Percentiles rank a stretch among this genome's conserved stretches.
These are phyloP conservation scores for Hyaloscypha finlandica DNA, from an alignment of 495 filamentous ascomycete species.

Conservation along the genomic window DNA sequence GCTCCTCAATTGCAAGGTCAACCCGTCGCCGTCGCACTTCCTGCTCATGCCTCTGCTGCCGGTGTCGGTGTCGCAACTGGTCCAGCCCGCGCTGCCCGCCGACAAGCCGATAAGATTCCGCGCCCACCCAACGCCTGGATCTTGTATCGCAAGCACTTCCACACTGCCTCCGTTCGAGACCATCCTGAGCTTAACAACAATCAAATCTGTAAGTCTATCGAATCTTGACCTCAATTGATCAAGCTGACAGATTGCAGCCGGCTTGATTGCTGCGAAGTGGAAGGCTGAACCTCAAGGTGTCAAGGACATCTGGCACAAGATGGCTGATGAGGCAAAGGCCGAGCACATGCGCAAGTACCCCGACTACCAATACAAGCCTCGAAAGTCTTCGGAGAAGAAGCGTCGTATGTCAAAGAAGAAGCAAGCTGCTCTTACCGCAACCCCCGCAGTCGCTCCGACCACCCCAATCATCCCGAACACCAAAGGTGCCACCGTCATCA, in stretches of 20 bases:
- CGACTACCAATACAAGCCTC: constrained; percentile 51
- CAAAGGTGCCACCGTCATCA: too few relatives aligned
- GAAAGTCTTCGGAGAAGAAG: constrained; percentile 50
- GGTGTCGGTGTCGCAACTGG: background rate
- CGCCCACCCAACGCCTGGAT: constrained; percentile 48
- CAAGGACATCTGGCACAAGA: constrained; percentile 37
- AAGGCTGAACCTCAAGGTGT: constrained; percentile 38
- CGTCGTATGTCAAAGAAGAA: background rate
- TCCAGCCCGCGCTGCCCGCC: background rate
- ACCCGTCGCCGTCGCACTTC: background rate
- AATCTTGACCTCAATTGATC: background rate
- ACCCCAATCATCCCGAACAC: too few relatives aligned
- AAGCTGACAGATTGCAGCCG: constrained; percentile 40
- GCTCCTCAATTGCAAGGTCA: background rate
- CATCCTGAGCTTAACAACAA: constrained; percentile 46
- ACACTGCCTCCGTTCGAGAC: constrained; percentile 37
- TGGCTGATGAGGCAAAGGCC: constrained; percentile 43
- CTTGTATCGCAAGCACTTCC: constrained; percentile 46
- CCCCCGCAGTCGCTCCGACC: background rate
- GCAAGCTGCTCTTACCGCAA: background rate
- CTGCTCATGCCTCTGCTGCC: background rate
- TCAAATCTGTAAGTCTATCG: constrained; percentile 46
- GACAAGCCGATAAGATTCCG: constrained; percentile 36
- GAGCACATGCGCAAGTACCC: constrained; percentile 47
- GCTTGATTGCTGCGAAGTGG: constrained; percentile 48